Conservation (phyloP, 169 alveolate genomes). For the Plasmodium billcollinsi region DNA sequence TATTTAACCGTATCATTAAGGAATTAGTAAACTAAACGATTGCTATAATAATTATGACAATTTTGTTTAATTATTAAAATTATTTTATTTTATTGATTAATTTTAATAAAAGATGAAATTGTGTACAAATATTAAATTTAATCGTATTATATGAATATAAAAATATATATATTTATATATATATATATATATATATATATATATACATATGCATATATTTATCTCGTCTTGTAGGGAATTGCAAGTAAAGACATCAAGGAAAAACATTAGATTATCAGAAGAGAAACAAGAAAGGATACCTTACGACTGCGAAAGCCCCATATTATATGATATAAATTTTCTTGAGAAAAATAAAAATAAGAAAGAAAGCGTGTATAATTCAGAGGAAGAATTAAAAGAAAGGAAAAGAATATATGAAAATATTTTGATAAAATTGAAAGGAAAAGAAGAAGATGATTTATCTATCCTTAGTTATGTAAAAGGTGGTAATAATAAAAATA, state of each 20-base stretch:
- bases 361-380: not conserved
- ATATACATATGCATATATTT: not conserved
- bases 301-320: slow-evolving; percentile 16
- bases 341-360: not conserved
- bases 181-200: not conserved
- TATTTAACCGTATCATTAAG: slow-evolving; percentile 14
- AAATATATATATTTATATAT: not conserved
- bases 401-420: slow-evolving; percentile 29
- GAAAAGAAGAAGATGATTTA: not conserved
- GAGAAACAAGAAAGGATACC: slow-evolving; percentile 6
- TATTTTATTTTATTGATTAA: not conserved
- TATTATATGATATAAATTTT: not conserved
- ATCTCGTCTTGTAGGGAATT: too few species aligned
- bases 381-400: slow-evolving; percentile 46
- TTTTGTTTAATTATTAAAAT: not conserved
- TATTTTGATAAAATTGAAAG: slow-evolving; percentile 2
- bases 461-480: not conserved
- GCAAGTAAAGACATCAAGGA: not conserved
- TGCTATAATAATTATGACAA: slow-evolving; percentile 27
- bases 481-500: not conserved
- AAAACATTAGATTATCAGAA: not conserved
- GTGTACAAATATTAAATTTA: not conserved
- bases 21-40: slow-evolving; percentile 45
- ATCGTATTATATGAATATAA: not conserved
- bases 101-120: not conserved